phyloP scores from a whole-genome alignment of 2,329 filamentous ascomycete species.

The Aspergillus candidus region DNA sequence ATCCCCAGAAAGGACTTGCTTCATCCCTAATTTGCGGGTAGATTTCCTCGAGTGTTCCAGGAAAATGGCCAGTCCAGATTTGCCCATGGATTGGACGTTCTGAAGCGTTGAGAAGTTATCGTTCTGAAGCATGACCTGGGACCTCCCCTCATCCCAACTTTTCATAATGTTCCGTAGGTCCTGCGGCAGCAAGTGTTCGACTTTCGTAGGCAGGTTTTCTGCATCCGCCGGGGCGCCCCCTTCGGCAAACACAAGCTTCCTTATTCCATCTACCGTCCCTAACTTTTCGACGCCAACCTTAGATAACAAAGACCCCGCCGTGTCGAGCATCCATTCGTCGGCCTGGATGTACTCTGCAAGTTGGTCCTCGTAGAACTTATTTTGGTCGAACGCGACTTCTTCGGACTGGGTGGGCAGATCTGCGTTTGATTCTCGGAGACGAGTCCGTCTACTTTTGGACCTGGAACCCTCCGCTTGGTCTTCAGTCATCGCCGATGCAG shows the following conservation, averaged over 20 bases:
- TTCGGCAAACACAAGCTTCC: constrained; percentile 21
- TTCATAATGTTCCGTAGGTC: constrained; percentile 42
- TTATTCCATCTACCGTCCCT: constrained; percentile 37
- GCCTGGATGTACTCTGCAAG: constrained; percentile 49
- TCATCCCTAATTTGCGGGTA: constrained; percentile 34
- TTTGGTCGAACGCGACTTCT: constrained; percentile 46
- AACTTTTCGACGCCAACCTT: constrained; percentile 46
- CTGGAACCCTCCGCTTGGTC: constrained; percentile 53
- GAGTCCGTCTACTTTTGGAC: constrained; percentile 55
- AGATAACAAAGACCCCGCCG: constrained; percentile 47
- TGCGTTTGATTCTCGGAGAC: constrained; percentile 52
- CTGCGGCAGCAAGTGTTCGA: constrained; percentile 28
- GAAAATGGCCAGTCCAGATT: constrained; percentile 49
- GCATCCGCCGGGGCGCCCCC: constrained; percentile 14
- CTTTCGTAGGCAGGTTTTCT: constrained; percentile 12
- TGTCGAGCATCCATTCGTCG: constrained; percentile 54
- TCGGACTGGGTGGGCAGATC: constrained; percentile 43
- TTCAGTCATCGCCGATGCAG: constrained; percentile 53
- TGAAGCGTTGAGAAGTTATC: constrained; percentile 46
- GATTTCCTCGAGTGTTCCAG: constrained; percentile 50
- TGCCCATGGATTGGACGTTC: constrained; percentile 43
- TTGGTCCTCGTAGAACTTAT: constrained; percentile 51
- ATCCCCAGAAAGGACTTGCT: constrained; percentile 36
- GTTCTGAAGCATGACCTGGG: constrained; percentile 40
- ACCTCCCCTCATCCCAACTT: constrained; percentile 43